Base-by-base conservation (phyloP, 1,139 yeast genomes). In the Magnusiomyces sp. region DNA sequence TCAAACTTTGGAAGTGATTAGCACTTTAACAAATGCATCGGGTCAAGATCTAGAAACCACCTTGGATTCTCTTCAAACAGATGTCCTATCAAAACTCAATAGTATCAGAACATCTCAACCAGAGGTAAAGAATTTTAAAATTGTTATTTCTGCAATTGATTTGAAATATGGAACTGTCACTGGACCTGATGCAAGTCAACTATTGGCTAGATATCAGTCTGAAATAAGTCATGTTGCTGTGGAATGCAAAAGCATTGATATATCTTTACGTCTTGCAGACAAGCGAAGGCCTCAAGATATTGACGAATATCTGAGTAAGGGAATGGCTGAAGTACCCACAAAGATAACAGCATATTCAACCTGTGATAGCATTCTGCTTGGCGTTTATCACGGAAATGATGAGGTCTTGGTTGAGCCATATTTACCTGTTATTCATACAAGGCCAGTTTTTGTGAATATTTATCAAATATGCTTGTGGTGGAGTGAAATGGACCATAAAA, bases 21-120 rank as follows among this genome's bases (percentile, higher is more conserved):
- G 27, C 14, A n/a, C 37, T n/a, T 16, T 37, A 14, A 10, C 20
- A 16, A 37, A 16, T 37, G 20, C 11, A 10, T 5, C 4, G 14
- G 19, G 40, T 10, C 20, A 11, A 20, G 47, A 67, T 4, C 59
- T 80, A 43, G 71, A 72, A 27, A 70, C 74, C 6, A 67, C 79
- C 1, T 69, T 89, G 63, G 96, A 90, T 62, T 62, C 65, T 17
- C 66, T 88, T 19, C 95, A 89, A 53, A 66, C 77, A 27, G 75
- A 77, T n/a, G 77, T 83, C 2, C 71, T 86, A 11, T 65, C 64
- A 38, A 62, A 69, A 16, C 62, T 83, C 16, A 67, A 71, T 32
- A 60, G 58, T 39, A 56, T 59, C 20, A 65, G 76, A 48, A 59
- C 63, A 9, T 69, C 73, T 1, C 59, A 67, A 1, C 69, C 75